Conservation (phyloP, 768 basidiomycete genomes). For the Crepidotus variabilis region DNA sequence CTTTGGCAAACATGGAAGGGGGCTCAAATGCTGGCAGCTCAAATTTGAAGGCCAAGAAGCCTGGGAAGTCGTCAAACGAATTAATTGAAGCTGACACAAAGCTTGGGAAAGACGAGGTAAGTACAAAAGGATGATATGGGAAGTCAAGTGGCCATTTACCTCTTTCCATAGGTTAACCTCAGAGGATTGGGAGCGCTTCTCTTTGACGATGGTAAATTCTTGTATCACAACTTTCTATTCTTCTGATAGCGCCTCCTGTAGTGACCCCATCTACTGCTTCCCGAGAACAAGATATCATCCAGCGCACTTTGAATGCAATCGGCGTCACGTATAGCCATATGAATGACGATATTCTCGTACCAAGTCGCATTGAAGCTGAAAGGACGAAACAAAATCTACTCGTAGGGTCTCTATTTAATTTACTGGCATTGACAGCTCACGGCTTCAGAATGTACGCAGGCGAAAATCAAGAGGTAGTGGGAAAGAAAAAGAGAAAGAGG, state of each 20-base stretch:
- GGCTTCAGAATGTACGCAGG: conserved; percentile 26
- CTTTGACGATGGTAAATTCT: conserved; percentile 61
- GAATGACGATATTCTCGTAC: conserved; percentile 66
- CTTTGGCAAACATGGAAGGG: conserved; percentile 60
- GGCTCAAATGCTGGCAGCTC: conserved; percentile 16
- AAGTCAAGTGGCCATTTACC: neutral
- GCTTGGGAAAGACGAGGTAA: conserved; percentile 40
- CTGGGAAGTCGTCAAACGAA: conserved; percentile 27
- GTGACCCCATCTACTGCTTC: conserved; percentile 30
- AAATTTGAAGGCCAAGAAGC: conserved; percentile 20
- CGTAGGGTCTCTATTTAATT: conserved; percentile 27
- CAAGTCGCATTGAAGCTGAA: conserved; percentile 67
- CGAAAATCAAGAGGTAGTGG: conserved; percentile 18
- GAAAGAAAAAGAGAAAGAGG: conserved; percentile 19
- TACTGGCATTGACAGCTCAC: neutral
- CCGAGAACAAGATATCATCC: conserved; percentile 42
- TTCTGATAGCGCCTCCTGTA: conserved; percentile 10
- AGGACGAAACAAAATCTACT: conserved; percentile 50
- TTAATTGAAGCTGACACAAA: conserved; percentile 43
- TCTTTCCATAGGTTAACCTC: conserved; percentile 41
- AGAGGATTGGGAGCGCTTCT: conserved; percentile 63
- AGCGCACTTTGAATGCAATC: conserved; percentile 51
- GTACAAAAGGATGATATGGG: neutral
- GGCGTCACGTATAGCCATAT: conserved; percentile 73
- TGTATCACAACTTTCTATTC: neutral